Conservation (phyloP, 2,329 filamentous ascomycete genomes). For the Scolecobasidium constrictum region DNA sequence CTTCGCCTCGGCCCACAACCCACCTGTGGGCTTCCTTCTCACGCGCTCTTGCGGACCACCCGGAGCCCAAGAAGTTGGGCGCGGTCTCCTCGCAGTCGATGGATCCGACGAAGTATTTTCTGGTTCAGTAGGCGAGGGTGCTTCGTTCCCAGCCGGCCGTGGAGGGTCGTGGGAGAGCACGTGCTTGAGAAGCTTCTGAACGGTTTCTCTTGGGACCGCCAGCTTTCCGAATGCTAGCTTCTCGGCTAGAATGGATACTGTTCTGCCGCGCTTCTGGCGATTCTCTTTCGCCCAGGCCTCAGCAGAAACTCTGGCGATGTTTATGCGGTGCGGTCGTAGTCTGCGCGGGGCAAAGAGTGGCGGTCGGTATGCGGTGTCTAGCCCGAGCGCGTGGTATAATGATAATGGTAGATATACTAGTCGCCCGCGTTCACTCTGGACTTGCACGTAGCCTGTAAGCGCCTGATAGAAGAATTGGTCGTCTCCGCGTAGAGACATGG, state of each 20-base stretch:
- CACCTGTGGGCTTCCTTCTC: constrained; percentile 5
- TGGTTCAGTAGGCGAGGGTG: neutral
- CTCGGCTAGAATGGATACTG: constrained; percentile 18
- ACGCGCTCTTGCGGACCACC: neutral
- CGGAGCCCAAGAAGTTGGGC: constrained; percentile 7
- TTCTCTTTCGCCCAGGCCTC: neutral
- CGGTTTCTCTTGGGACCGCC: constrained; percentile 38
- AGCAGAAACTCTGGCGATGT: constrained; percentile 38
- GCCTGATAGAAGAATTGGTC: constrained; percentile 2
- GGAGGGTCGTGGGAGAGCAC: constrained; percentile 16
- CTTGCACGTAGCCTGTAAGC: constrained; percentile 10
- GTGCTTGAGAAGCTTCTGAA: constrained; percentile 37
- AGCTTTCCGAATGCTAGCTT: constrained; percentile 35
- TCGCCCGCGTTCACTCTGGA: constrained; percentile 10
- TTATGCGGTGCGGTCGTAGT: constrained; percentile 45
- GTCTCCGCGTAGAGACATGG: no score
- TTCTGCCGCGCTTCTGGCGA: constrained; percentile 18
- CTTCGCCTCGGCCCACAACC: constrained; percentile 6
- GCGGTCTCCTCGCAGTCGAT: neutral
- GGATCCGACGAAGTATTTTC: neutral
- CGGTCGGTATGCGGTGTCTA: constrained; percentile 4
- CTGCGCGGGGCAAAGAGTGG: constrained; percentile 38
- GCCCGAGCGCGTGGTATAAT: constrained; percentile 1
- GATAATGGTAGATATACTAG: constrained; percentile 9
- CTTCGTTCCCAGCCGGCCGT: neutral